Base-by-base conservation (phyloP, 352 stramenopile species). In the Pythium sukuiense region DNA sequence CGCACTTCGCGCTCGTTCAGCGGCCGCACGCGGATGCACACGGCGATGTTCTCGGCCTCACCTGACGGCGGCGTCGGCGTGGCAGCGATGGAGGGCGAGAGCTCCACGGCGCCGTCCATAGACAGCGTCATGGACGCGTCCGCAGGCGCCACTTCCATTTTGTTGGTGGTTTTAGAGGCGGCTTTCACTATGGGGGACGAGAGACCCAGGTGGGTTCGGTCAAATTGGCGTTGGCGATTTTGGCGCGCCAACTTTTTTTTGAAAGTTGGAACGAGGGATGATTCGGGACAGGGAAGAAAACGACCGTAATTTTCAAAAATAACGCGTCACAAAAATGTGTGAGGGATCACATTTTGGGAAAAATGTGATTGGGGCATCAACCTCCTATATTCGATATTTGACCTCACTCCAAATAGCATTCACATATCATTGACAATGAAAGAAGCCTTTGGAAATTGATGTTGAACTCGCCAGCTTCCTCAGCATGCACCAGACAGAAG, bases 21-120 rank as follows among this genome's bases (percentile, higher is more conserved):
- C 30, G 86, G 82, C 24, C 86, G 82, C 69, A 93, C 81, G 39
- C 86, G 86, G 72, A 94, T 92, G 69, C 86, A 92, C 50, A 94
- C 86, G 56, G 85, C 81, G 65, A 92, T 89, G 72, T 81, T 91
- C 72, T 93, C 85, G 35, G 77, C 74, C 66, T 77, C 70, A 52
- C 64, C 65, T 0, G 20, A 41, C 14, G 55, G n/a, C 24, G 26
- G 41, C 8, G 48, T n/a, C 20, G 33, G 14, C 16, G n/a, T 18
- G 46, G 24, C 11, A 6, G 45, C 45, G 16, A 7, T 3, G 1
- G 45, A 52, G 45, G 45, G 45, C 18, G 45, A 52, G n/a, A 4
- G n/a, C 12, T 6, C 20, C 45, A 52, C 45, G n/a, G 45, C 45
- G n/a, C 18, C 45, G 45, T 52, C 45, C 45, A 52, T 11, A 30